Evolutionary conservation across 2,329 filamentous ascomycete genomes (phyloP).

Genomic region (Paecilomyces variotii): DNA sequence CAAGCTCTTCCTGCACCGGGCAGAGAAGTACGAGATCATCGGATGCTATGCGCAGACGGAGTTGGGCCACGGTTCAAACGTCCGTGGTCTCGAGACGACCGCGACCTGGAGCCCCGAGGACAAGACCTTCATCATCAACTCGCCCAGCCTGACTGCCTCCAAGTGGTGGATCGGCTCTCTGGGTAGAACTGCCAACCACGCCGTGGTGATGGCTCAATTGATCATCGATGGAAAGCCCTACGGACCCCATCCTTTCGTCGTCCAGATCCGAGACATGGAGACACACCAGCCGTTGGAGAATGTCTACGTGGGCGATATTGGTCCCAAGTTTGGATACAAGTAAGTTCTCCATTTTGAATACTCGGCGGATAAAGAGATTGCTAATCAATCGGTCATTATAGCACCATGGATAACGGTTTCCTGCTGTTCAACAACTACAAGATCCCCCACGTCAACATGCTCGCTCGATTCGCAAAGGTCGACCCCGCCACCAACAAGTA

Average conservation of each 20-base stretch:
- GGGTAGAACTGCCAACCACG: constrained; percentile 67
- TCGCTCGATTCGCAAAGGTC: constrained; percentile 62
- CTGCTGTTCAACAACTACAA: constrained; percentile 69
- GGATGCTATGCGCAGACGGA: constrained; percentile 79
- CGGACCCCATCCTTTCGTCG: constrained; percentile 71
- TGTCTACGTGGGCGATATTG: constrained; percentile 70
- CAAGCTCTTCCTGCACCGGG: constrained; percentile 61
- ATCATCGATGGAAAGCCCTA: constrained; percentile 59
- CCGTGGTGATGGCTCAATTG: constrained; percentile 71
- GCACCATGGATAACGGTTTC: constrained; percentile 75
- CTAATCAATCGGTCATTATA: constrained; percentile 13
- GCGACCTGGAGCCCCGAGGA: constrained; percentile 66
- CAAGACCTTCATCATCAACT: constrained; percentile 68
- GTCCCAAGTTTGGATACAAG: constrained; percentile 61
- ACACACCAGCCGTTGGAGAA: constrained; percentile 62
- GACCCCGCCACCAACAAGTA: constrained; percentile 55
- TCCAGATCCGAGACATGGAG: constrained; percentile 63
- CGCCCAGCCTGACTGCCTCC: constrained; percentile 63
- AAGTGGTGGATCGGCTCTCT: constrained; percentile 84
- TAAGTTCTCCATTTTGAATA: constrained; percentile 15
- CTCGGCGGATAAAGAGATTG: not conserved
- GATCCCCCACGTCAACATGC: constrained; percentile 65
- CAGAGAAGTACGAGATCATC: constrained; percentile 62
- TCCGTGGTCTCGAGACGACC: constrained; percentile 62
- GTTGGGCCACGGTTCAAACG: constrained; percentile 70